Evolutionary conservation across 768 basidiomycete species (phyloP).

Genomic region (Xanthoconium purpureum): DNA sequence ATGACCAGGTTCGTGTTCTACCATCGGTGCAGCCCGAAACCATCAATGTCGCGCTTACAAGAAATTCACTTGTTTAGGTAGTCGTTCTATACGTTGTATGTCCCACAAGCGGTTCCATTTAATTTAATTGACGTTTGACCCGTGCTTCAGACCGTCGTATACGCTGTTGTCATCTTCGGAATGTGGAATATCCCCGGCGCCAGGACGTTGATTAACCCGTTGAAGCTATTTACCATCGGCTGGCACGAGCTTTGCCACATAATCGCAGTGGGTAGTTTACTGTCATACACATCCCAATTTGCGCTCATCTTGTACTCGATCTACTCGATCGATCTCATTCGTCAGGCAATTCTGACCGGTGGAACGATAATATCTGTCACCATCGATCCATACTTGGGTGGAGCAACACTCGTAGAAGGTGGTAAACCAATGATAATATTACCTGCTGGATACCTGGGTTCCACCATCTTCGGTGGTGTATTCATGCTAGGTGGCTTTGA

Average conservation of each 20-base stretch:
- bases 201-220: slow-evolving; percentile 73
- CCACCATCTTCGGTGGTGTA: slow-evolving; percentile 76
- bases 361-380: slow-evolving; percentile 76
- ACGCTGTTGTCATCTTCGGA: slow-evolving; percentile 82
- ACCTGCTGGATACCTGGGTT: slow-evolving; percentile 79
- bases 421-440: slow-evolving; percentile 71
- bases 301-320: slow-evolving; percentile 3
- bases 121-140: slow-evolving; percentile 6
- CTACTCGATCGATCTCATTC: background rate
- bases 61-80: slow-evolving; percentile 42
- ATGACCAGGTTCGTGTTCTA: slow-evolving; percentile 59
- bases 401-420: slow-evolving; percentile 61
- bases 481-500: slow-evolving; percentile 84
- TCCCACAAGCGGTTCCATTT: slow-evolving; percentile 20
- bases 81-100: slow-evolving; percentile 75
- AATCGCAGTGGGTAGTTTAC: slow-evolving; percentile 51
- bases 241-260: slow-evolving; percentile 90
- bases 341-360: slow-evolving; percentile 73
- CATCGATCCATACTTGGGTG: slow-evolving; percentile 82
- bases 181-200: slow-evolving; percentile 85
- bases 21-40: slow-evolving; percentile 15
- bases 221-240: slow-evolving; percentile 85
- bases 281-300: slow-evolving; percentile 1
- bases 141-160: slow-evolving; percentile 66
- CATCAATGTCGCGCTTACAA: slow-evolving; percentile 22